Evolutionary conservation across 805 yeast species (phyloP).

Genomic region (Metschnikowia bowlesiae): DNA sequence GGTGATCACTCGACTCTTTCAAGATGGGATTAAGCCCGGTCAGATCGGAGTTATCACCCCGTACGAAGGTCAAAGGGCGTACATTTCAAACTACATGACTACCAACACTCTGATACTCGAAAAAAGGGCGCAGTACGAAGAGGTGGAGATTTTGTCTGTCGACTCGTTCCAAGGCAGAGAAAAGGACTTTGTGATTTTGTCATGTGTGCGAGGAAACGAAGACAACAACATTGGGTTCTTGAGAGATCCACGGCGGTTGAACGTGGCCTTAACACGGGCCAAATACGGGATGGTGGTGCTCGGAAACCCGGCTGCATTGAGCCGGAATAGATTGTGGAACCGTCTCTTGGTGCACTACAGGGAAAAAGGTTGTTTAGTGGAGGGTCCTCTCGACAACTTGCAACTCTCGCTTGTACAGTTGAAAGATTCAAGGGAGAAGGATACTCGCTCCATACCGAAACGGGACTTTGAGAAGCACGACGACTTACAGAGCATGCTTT

Average conservation of each 20-base stretch:
- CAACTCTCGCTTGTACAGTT: constrained; percentile 65
- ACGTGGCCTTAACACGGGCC: constrained; percentile 43
- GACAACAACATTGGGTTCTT: constrained; percentile 39
- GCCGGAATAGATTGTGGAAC: constrained; percentile 73
- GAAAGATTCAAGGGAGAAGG: constrained; percentile 9
- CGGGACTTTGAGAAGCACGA: constrained; percentile 3
- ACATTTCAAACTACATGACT: constrained; percentile 71
- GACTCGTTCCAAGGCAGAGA: constrained; percentile 44
- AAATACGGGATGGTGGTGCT: constrained; percentile 47
- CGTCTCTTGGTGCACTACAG: constrained; percentile 71
- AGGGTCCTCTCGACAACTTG: constrained; percentile 78
- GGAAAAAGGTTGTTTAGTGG: constrained; percentile 83
- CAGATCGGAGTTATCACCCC: constrained; percentile 88
- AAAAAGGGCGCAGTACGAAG: constrained; percentile 52
- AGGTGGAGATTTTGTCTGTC: constrained; percentile 74
- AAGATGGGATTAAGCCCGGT: constrained; percentile 70
- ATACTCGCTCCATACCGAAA: background rate
- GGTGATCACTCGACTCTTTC: constrained; percentile 64
- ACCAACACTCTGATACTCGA: constrained; percentile 48
- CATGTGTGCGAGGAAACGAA: constrained; percentile 44
- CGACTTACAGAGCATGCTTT: constrained; percentile 17
- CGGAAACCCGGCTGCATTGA: constrained; percentile 79
- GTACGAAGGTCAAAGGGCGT: constrained; percentile 89
- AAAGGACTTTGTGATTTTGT: constrained; percentile 39
- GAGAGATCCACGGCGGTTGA: constrained; percentile 41